Base-by-base conservation (phyloP, 1,284 basidiomycete genomes). In the Malassezia nana region DNA sequence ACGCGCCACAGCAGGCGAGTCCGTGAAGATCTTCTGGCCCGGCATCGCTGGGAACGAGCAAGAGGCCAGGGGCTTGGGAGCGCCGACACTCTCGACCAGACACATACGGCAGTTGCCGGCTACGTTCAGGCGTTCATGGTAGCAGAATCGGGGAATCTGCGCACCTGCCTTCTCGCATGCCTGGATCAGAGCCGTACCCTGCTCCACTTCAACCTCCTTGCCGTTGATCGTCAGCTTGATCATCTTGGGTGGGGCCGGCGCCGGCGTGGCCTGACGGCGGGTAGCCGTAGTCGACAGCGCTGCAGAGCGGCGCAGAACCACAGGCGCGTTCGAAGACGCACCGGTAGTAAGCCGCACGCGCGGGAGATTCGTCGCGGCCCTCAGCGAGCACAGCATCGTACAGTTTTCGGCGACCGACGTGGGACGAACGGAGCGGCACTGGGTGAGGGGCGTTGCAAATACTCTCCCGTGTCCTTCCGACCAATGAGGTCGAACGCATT, bases 11-110 rank as follows among this genome's bases (percentile, higher is more conserved):
- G 90, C 78, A 25, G 91, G 89, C 2, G 89, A 87, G 76, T 95
- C 90, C 51, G 94, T 99, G 76, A 85, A 94, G 50, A 99, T 90
- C 75, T 90, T 90, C 46, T 89, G 81, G 50, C 91, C 91, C 47
- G 89, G 88, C 89, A 95, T 91, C 39, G 91, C 92, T 43, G 92
- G 94, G 86, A 94, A 91, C 10, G 92, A 92, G 75, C 92, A 78
- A 18, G 77, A 77, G 1, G 76, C 76, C 40, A 60, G 75, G 83
- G 90, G 90, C 79, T 94, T 94, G 51, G 89, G 89, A 57, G 90
- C 89, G 61, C 88, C 82, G 76, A 92, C 72, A 55, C 94, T 89
- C 77, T 98, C 92, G 51, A 98, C 92, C 41, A 98, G 78, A 77
- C 92, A 98, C 92, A 74, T 74, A 31, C 71, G 67, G 57, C 71